Evolutionary conservation across 495 filamentous ascomycete species (phyloP), one percentile per base, ranked within the genome.

Genomic region (Sabuloglossum arenarium): DNA sequence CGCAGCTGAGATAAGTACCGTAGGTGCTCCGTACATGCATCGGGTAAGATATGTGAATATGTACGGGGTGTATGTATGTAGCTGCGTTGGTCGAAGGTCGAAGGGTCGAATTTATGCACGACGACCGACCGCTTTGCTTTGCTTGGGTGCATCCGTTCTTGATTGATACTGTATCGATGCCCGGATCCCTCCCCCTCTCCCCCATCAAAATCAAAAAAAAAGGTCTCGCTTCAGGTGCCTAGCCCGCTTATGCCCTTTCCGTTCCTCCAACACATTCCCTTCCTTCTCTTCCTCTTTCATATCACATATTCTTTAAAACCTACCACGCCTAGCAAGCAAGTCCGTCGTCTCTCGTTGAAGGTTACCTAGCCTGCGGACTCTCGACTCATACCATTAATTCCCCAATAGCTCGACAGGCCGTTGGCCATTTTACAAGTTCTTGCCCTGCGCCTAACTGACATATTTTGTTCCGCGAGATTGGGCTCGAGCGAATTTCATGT

Each of bases 201-300:
- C 39, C 39, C 39, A 43, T 43, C 39, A 5, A 19, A n/a, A n/a
- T n/a, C n/a, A n/a, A n/a, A n/a, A 43, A 43, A 43, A 19, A 51
- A 1, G 47, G n/a, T 51, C 28, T 51, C 47, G 47, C 47, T 51
- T 51, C 47, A 51, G 47, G 47, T 51, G 47, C 47, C 45, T 51
- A 51, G 47, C 47, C 47, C 47, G 47, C 47, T 51, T 51, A 51
- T 51, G 47, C 47, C 47, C n/a, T 51, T 30, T 30, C 47, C 47
- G 28, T 51, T 51, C 47, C 47, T 51, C 47, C 47, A 29, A 51
- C 47, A 27, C 47, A 51, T 51, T 51, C 23, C 28, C 25, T 51
- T 16, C 47, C 5, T 23, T 27, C 47, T n/a, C 16, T 51, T 16
- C 25, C 5, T 19, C 47, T 51, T 51, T 51, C 47, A 43, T 43